Evolutionary conservation across 2,329 filamentous ascomycete species (phyloP).

Genomic region (Biscogniauxia marginata): DNA sequence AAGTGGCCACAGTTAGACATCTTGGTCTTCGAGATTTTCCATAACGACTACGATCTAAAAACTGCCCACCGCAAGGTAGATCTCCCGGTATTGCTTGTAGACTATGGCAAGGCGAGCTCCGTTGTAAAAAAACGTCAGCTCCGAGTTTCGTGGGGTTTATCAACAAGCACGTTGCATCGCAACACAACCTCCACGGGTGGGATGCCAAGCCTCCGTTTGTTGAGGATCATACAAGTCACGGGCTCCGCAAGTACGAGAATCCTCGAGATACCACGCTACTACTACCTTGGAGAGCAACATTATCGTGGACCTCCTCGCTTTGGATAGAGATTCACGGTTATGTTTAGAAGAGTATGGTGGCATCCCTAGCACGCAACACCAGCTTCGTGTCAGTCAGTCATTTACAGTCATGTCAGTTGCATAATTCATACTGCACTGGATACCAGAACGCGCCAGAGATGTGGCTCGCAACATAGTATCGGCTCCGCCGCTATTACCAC

Average conservation of each 20-base stretch:
- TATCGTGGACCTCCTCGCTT: too few species aligned
- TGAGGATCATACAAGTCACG: conserved; percentile 6
- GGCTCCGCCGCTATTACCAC: too few species aligned
- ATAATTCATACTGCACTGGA: too few species aligned
- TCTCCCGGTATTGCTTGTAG: conserved; percentile 9
- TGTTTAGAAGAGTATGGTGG: too few species aligned
- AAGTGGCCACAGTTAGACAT: conserved; percentile 6
- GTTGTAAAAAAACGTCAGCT: conserved; percentile 2
- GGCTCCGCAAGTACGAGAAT: conserved; percentile 4
- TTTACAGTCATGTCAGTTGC: too few species aligned
- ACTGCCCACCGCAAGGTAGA: conserved; percentile 6
- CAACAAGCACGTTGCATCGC: conserved; percentile 6
- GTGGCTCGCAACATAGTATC: too few species aligned
- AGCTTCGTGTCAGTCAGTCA: too few species aligned
- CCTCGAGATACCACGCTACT: conserved; percentile 3
- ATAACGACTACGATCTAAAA: conserved; percentile 4
- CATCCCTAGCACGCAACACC: too few species aligned
- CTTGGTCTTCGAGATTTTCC: conserved; percentile 6
- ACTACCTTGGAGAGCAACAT: too few species aligned
- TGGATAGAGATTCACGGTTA: too few species aligned
- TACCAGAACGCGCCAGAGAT: too few species aligned
- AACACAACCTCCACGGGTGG: conserved; percentile 9
- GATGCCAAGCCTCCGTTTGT: conserved; percentile 6
- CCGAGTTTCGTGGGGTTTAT: conserved; percentile 2
- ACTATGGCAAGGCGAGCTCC: conserved; percentile 8